A percentile compares a stretch with the other conserved stretches of the same genome.
Conservation (phyloP, 306 rosid species). For the Fragaria ananassa region DNA sequence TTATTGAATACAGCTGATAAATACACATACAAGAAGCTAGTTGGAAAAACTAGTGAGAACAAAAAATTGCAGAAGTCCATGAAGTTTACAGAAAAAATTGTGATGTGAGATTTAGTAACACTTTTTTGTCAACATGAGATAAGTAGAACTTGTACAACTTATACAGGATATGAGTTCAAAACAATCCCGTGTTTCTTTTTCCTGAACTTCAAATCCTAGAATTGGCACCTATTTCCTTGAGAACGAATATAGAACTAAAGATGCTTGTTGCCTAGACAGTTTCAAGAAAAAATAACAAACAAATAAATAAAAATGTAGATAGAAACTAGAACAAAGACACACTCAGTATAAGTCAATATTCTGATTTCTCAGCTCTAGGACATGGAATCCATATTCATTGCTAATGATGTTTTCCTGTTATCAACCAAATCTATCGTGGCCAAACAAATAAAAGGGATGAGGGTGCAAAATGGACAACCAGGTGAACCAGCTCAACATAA, state of each 20-base stretch:
- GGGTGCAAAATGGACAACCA: background rate
- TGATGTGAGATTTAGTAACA: background rate
- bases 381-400: background rate
- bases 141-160: background rate
- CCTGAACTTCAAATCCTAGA: background rate
- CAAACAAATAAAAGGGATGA: background rate
- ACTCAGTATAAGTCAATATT: background rate
- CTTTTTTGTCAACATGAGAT: background rate
- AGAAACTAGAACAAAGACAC: background rate
- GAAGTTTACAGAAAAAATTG: background rate
- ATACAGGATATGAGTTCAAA: background rate
- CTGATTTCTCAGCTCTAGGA: background rate
- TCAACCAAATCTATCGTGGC: background rate
- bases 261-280: background rate
- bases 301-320: background rate
- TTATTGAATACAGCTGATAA: background rate
- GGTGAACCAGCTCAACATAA: background rate
- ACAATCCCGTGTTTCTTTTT: background rate
- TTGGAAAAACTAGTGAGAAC: background rate
- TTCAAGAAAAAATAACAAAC: background rate
- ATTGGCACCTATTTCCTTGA: background rate
- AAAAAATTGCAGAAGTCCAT: background rate
- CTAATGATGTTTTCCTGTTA: background rate
- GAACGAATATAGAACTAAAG: background rate
- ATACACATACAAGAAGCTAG: background rate